These are phyloP conservation scores for Pezicula neosporulosa DNA, from an alignment of 2,329 filamentous ascomycete species.

Conservation along the genomic window DNA sequence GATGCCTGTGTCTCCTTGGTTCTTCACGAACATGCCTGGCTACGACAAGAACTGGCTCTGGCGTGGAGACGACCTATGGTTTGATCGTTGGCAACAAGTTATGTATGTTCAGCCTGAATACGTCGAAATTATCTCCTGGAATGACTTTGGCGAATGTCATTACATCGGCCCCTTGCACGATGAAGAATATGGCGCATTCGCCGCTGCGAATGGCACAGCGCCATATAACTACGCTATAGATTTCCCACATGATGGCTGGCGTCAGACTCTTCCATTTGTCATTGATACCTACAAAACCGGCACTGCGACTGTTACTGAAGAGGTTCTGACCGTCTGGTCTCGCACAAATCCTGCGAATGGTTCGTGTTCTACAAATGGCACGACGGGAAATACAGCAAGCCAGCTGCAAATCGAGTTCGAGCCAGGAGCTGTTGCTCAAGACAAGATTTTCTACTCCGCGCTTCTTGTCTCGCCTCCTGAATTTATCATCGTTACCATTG, in stretches of 20 bases:
- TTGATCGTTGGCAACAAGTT: slow-evolving; percentile 49
- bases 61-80: slow-evolving; percentile 57
- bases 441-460: slow-evolving; percentile 29
- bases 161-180: slow-evolving; percentile 42
- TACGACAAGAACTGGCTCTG: slow-evolving; percentile 53
- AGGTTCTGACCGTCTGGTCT: slow-evolving; percentile 31
- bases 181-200: slow-evolving; percentile 11
- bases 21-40: slow-evolving; percentile 47
- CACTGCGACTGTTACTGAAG: slow-evolving; percentile 6
- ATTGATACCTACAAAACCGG: slow-evolving; percentile 32
- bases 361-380: slow-evolving; percentile 15
- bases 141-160: slow-evolving; percentile 48
- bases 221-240: slow-evolving; percentile 38
- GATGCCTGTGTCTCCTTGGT: slow-evolving; percentile 48
- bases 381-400: background rate
- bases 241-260: slow-evolving; percentile 47
- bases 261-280: slow-evolving; percentile 31
- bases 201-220: slow-evolving; percentile 21
- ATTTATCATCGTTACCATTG: slow-evolving; percentile 29
- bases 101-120: slow-evolving; percentile 36
- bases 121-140: slow-evolving; percentile 39
- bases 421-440: slow-evolving; percentile 10
- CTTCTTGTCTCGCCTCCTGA: slow-evolving; percentile 29
- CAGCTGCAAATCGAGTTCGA: slow-evolving; percentile 21
- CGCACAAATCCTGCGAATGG: slow-evolving; percentile 24